Conservation (phyloP, 352 stramenopile species). For the Thalassiosira livingstoniorum region DNA sequence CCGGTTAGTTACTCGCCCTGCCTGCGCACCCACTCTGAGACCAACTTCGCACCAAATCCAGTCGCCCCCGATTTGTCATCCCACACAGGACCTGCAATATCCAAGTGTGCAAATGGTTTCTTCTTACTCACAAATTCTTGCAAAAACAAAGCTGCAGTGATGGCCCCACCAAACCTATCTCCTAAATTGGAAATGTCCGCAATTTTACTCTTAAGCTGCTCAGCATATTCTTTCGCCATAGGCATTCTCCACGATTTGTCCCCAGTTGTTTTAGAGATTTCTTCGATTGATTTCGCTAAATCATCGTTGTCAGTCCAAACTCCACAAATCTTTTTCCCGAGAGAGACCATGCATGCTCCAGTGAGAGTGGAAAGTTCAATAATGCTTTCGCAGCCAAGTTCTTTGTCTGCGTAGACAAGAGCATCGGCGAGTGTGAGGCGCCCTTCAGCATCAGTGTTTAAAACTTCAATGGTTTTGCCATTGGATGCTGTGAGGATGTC, state of each 20-base stretch:
- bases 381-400: conserved; percentile 82
- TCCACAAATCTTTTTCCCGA: conserved; percentile 80
- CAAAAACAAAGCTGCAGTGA: conserved; percentile 90
- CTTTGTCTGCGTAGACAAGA: conserved; percentile 89
- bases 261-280: conserved; percentile 78
- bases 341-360: conserved; percentile 86
- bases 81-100: conserved; percentile 90
- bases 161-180: conserved; percentile 83
- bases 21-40: conserved; percentile 82
- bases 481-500: conserved; percentile 90
- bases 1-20: conserved; percentile 61
- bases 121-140: conserved; percentile 95
- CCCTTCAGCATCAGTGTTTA: conserved; percentile 91
- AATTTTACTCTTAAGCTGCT: conserved; percentile 88
- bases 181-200: conserved; percentile 89
- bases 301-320: conserved; percentile 84
- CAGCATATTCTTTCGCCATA: conserved; percentile 85
- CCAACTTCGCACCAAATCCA: conserved; percentile 87
- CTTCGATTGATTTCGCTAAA: conserved; percentile 80
- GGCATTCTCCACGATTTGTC: conserved; percentile 91
- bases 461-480: conserved; percentile 90
- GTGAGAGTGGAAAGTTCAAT: conserved; percentile 88
- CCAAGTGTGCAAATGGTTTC: conserved; percentile 92
- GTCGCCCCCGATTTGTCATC: conserved; percentile 83
- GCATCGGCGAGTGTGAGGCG: conserved; percentile 89